Percentiles rank a stretch among this genome's conserved stretches.
Evolutionary conservation across 2,329 filamentous ascomycete species (phyloP).

Genomic region (Ilyonectria destructans): DNA sequence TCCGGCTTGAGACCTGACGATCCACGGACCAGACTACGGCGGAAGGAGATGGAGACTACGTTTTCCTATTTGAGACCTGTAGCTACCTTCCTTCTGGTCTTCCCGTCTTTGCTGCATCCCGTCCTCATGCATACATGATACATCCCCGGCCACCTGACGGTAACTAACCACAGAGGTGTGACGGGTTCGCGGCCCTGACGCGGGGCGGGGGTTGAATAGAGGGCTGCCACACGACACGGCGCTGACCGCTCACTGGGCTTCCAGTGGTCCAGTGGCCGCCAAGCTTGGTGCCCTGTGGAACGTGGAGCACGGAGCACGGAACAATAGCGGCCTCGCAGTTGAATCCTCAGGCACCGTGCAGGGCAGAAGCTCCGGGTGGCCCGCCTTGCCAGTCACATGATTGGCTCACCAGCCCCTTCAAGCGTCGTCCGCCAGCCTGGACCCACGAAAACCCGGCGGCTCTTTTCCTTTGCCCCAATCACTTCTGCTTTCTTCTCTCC

Average conservation of each 20-base stretch:
- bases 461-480: conserved; percentile 49
- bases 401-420: conserved; percentile 38
- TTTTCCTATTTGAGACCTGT: not conserved
- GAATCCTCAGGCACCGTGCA: conserved; percentile 31
- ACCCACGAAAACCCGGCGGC: conserved; percentile 43
- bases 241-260: not conserved
- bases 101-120: not conserved
- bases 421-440: conserved; percentile 31
- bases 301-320: not conserved
- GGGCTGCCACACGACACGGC: not conserved
- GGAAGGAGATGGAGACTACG: not conserved
- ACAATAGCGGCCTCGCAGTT: not conserved
- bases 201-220: not conserved
- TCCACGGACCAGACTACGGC: not conserved
- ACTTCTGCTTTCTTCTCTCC: conserved; percentile 43
- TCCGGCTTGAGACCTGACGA: not conserved
- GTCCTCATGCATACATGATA: conserved; percentile 1
- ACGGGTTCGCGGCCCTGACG: not conserved
- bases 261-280: not conserved
- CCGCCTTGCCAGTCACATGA: conserved; percentile 30
- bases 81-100: conserved; percentile 10
- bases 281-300: not conserved
- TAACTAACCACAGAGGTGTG: conserved; percentile 1
- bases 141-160: not conserved
- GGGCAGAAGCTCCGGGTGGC: conserved; percentile 31